These are phyloP conservation scores for Rostrohypoxylon terebratum DNA, from an alignment of 495 filamentous ascomycete genomes.

Conservation along the genomic window DNA sequence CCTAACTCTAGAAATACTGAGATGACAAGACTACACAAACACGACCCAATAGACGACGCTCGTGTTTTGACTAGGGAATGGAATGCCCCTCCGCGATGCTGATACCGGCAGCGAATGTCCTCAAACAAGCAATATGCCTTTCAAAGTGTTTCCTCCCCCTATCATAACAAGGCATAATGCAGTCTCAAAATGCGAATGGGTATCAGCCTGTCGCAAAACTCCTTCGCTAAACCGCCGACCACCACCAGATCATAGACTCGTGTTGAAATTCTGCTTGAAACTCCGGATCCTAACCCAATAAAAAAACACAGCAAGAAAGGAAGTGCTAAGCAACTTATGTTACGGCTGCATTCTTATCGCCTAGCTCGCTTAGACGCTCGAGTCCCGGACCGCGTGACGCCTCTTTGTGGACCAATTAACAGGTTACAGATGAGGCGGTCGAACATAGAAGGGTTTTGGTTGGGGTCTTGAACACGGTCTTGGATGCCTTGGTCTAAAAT, in stretches of 20 bases:
- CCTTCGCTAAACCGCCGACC: conserved; percentile 50
- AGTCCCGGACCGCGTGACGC: conserved; percentile 44
- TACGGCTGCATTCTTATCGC: conserved; percentile 29
- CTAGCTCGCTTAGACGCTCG: conserved; percentile 47
- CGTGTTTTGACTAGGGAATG: conserved; percentile 33
- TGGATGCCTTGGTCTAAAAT: conserved; percentile 33
- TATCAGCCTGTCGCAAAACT: conserved; percentile 49
- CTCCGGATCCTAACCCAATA: conserved; percentile 11
- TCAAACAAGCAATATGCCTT: conserved; percentile 45
- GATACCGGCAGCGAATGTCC: conserved; percentile 45
- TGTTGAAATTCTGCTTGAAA: conserved; percentile 6
- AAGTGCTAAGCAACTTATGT: conserved; percentile 23
- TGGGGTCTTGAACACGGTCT: background rate
- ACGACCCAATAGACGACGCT: conserved; percentile 32
- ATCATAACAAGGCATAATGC: conserved; percentile 43
- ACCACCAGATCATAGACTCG: conserved; percentile 54
- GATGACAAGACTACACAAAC: conserved; percentile 31
- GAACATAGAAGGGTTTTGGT: conserved; percentile 32
- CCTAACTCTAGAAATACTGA: conserved; percentile 32
- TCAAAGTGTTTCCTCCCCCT: conserved; percentile 22
- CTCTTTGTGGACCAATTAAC: conserved; percentile 33
- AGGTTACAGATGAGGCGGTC: conserved; percentile 41
- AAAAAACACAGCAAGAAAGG: conserved; percentile 47
- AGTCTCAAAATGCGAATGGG: conserved; percentile 47
- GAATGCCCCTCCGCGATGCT: conserved; percentile 33